Base-by-base conservation (phyloP, 2,329 filamentous ascomycete species). In the Aspergillus sp. region DNA sequence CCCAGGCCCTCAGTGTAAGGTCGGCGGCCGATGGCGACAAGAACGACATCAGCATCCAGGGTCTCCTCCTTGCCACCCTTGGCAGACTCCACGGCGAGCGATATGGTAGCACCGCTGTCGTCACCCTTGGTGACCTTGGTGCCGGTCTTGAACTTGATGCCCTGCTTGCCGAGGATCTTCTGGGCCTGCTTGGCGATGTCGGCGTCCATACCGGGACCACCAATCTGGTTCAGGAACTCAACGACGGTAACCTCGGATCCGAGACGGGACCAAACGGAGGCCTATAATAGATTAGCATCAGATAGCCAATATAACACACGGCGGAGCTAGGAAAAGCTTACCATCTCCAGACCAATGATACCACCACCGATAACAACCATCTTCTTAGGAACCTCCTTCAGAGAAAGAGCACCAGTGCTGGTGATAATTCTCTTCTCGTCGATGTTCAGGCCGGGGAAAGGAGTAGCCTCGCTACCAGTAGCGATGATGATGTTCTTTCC, bases 301-400 rank as follows among this genome's bases (percentile, higher is more conserved):
- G 35, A 37, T 37, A 52, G 55, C 27, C 27, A 31, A 8, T 11
- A 54, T 33, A 21, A n/a, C 35, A 27, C 6, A 48, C 39, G 35
- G 31, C 37, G 43, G 43, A 27, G 12, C 8, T n/a, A 31, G 7
- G 24, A n/a, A 39, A 45, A 44, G 33, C 77, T 40, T 76, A 86
- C 91, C 95, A 99, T 99, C 80, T 99, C 95, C 43, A 99, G 86
- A 74, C 95, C 95, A 72, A 99, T 99, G 77, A 99, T 99, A 76
- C 95, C 95, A 75, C 95, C 95, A 68, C 95, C 95, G 73, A 99
- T 97, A 70, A 99, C 95, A 64, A 96, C 83, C 90, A 99, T 89
- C 80, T 90, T 95, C 84, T 97, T 92, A 44, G 95, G 95, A 39
- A 99, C 90, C 82, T 96, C 85, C 70, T 91, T 84, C 61, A 99